Evolutionary conservation across 352 stramenopile genomes (phyloP).

Genomic region (Pythium scleroteichum): DNA sequence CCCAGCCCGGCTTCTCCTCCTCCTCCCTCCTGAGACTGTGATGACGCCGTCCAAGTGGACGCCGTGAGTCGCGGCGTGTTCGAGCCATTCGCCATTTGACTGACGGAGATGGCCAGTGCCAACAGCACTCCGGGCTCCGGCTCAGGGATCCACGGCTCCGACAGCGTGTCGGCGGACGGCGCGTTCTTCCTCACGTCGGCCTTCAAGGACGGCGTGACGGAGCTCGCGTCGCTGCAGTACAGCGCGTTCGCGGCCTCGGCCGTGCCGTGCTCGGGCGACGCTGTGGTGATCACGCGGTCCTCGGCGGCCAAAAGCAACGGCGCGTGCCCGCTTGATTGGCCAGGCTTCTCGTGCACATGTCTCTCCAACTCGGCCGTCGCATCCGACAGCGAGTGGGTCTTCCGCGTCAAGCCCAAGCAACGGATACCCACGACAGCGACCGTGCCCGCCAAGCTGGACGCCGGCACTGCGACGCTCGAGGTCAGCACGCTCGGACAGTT

Average conservation of each 20-base stretch:
- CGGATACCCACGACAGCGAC: background rate
- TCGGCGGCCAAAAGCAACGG: background rate
- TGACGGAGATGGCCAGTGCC: too few relatives aligned
- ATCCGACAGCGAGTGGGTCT: background rate
- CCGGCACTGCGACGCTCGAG: background rate
- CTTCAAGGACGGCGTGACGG: background rate
- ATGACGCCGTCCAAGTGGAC: too few relatives aligned
- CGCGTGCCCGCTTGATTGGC: background rate
- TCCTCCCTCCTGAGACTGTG: too few relatives aligned
- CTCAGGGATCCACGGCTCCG: too few relatives aligned
- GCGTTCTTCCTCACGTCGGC: background rate
- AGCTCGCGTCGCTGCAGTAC: conserved; percentile 1
- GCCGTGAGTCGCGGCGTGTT: too few relatives aligned
- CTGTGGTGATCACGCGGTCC: background rate
- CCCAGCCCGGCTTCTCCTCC: too few relatives aligned
- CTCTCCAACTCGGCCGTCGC: background rate
- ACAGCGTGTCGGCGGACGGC: background rate
- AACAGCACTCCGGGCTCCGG: too few relatives aligned
- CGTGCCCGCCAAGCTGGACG: background rate
- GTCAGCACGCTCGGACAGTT: background rate
- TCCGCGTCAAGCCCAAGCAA: background rate
- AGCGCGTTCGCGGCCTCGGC: background rate
- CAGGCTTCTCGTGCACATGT: background rate
- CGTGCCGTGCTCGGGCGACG: background rate
- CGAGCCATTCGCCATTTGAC: too few relatives aligned